A percentile compares a stretch with the other conserved stretches of the same genome.
Evolutionary conservation across 192 early-diverging fungal species (phyloP).

Genomic region (Coemansia reversa): DNA sequence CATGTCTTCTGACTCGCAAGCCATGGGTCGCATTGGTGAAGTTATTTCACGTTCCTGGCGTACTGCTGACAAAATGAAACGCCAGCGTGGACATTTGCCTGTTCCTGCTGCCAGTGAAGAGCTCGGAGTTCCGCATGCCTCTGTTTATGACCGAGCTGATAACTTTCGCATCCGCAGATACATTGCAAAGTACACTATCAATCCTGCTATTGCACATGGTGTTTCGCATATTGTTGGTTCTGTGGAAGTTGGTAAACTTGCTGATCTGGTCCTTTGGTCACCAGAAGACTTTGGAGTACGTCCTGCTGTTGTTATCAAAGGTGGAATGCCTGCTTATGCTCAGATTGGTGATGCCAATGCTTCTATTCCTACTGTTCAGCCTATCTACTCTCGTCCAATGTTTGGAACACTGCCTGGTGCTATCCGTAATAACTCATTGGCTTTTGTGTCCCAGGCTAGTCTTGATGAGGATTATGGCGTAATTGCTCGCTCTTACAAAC

Average conservation of each 20-base stretch:
- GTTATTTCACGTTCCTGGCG: conserved; percentile 92
- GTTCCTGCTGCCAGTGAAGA: conserved; percentile 20
- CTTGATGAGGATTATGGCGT: conserved; percentile 56
- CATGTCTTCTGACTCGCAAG: conserved; percentile 91
- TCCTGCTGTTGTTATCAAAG: conserved; percentile 83
- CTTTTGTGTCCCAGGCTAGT: conserved; percentile 82
- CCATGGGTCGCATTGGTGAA: conserved; percentile 97
- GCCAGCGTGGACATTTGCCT: conserved; percentile 66
- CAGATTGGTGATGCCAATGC: conserved; percentile 94
- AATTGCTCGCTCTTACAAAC: conserved; percentile 56
- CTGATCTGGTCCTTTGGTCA: conserved; percentile 85
- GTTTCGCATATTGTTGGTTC: conserved; percentile 86
- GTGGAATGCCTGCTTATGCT: conserved; percentile 80
- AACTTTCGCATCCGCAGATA: conserved; percentile 90
- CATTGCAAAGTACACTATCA: conserved; percentile 97
- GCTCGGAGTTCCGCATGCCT: conserved; percentile 28
- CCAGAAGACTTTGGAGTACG: conserved; percentile 89
- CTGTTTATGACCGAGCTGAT: conserved; percentile 62
- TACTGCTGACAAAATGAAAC: conserved; percentile 94
- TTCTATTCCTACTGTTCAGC: conserved; percentile 93
- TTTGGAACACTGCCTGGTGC: conserved; percentile 72
- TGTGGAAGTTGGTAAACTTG: conserved; percentile 91
- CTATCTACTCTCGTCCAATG: conserved; percentile 81
- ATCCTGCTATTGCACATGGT: conserved; percentile 90
- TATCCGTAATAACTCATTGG: conserved; percentile 61